phyloP scores from a whole-genome alignment of 2,329 filamentous ascomycete species.

The Diaporthe vexans region DNA sequence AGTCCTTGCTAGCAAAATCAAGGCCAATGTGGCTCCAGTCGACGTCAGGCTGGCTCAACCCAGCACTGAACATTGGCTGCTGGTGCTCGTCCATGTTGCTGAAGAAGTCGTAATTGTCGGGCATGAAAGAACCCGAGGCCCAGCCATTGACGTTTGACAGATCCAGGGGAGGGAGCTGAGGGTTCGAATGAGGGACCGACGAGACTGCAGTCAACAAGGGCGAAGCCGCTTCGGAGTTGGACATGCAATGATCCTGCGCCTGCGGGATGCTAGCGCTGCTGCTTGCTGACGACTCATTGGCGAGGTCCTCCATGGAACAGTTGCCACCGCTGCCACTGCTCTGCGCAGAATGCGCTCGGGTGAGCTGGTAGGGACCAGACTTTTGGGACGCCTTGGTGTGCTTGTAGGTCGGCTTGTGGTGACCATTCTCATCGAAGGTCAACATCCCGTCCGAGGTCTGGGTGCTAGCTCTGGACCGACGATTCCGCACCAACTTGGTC shows the following conservation, averaged over 20 bases:
- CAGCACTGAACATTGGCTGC: conserved; percentile 72
- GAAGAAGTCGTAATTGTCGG: conserved; percentile 68
- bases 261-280: conserved; percentile 54
- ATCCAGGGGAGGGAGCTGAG: conserved; percentile 70
- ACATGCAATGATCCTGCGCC: conserved; percentile 62
- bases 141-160: conserved; percentile 64
- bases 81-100: conserved; percentile 63
- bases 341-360: conserved; percentile 70
- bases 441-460: conserved; percentile 72
- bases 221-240: conserved; percentile 74
- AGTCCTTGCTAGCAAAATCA: conserved; percentile 61
- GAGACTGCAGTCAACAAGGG: conserved; percentile 65
- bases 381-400: conserved; percentile 73
- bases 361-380: conserved; percentile 72
- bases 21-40: conserved; percentile 69
- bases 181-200: conserved; percentile 66
- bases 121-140: conserved; percentile 61
- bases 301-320: conserved; percentile 60
- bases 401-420: conserved; percentile 74
- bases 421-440: conserved; percentile 73
- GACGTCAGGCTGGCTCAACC: conserved; percentile 68
- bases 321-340: conserved; percentile 64
- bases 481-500: conserved; percentile 52
- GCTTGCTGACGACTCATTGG: conserved; percentile 53
- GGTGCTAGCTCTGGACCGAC: conserved; percentile 72